Percentiles rank a stretch among this genome's conserved stretches.
Evolutionary conservation across 176 grass and related monocot species (phyloP).

Genomic region (Lolium multiflorum): DNA sequence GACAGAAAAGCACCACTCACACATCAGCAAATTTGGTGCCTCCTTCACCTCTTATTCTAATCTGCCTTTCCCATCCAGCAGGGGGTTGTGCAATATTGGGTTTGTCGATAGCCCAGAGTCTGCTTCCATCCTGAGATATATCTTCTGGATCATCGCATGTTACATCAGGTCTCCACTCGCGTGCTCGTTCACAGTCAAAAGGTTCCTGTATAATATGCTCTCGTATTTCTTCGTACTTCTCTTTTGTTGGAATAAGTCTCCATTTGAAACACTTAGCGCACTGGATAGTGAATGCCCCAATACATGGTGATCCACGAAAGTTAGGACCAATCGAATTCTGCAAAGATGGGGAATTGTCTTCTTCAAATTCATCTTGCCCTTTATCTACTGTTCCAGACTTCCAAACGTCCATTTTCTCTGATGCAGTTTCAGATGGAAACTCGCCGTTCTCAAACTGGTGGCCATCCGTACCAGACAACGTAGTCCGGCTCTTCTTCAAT

Average conservation of each 20-base stretch:
- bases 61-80: conserved; percentile 89
- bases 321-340: conserved; percentile 42
- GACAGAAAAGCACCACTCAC: conserved; percentile 55
- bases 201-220: conserved; percentile 79
- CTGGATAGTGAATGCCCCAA: conserved; percentile 95
- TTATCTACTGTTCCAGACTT: conserved; percentile 48
- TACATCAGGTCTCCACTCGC: conserved; percentile 81
- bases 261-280: conserved; percentile 97
- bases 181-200: conserved; percentile 79
- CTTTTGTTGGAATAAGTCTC: conserved; percentile 94
- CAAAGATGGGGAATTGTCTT: conserved; percentile 42
- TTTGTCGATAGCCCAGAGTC: conserved; percentile 98
- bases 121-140: conserved; percentile 95
- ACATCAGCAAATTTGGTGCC: conserved; percentile 97
- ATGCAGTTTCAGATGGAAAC: conserved; percentile 50
- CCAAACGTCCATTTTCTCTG: conserved; percentile 45
- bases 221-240: conserved; percentile 93
- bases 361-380: conserved; percentile 53
- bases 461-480: conserved; percentile 34
- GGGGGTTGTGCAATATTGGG: conserved; percentile 91
- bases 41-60: conserved; percentile 95
- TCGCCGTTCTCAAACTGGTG: conserved; percentile 39
- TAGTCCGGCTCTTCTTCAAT: conserved; percentile 43
- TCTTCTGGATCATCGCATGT: conserved; percentile 79
- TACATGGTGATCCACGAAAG: conserved; percentile 63